phyloP scores from a whole-genome alignment of 441 rosid genomes.

The Pelargonium cotyledonis region DNA sequence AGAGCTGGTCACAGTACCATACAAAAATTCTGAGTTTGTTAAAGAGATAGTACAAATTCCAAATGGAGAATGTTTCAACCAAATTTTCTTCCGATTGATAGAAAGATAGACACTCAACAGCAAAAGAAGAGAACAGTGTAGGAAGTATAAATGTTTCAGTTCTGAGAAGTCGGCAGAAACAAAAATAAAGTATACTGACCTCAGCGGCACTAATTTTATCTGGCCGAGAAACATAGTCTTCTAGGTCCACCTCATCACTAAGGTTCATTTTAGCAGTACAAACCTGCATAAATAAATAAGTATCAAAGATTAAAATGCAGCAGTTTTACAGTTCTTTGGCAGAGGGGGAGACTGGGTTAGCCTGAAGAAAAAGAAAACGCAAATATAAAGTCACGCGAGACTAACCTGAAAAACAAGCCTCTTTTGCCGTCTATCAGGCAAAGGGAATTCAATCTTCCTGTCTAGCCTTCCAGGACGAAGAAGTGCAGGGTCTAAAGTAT shows the following conservation, averaged over 20 bases:
- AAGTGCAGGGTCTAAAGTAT: constrained; percentile 97
- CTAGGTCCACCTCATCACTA: constrained; percentile 95
- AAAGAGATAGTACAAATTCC: no score
- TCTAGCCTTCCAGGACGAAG: constrained; percentile 98
- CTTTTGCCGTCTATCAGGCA: constrained; percentile 95
- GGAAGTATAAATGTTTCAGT: background rate
- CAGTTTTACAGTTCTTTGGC: background rate
- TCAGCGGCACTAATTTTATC: constrained; percentile 99
- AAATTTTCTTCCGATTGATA: no score
- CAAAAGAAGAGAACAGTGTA: background rate
- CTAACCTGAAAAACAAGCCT: constrained; percentile 95
- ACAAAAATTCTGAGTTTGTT: no score
- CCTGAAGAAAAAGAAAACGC: background rate
- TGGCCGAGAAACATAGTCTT: constrained; percentile 95
- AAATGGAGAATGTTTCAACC: no score
- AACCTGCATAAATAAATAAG: constrained; percentile 42
- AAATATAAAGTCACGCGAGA: background rate
- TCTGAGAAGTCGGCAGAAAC: background rate
- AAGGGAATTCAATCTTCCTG: constrained; percentile 88
- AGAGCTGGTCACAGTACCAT: no score
- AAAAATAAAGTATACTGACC: constrained; percentile 48
- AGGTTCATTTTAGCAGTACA: constrained; percentile 97
- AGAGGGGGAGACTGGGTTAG: no score
- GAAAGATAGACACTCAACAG: background rate
- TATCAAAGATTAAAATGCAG: background rate